Base-by-base conservation (phyloP, 495 filamentous ascomycete species). In the Hypoxylon subgilvum region DNA sequence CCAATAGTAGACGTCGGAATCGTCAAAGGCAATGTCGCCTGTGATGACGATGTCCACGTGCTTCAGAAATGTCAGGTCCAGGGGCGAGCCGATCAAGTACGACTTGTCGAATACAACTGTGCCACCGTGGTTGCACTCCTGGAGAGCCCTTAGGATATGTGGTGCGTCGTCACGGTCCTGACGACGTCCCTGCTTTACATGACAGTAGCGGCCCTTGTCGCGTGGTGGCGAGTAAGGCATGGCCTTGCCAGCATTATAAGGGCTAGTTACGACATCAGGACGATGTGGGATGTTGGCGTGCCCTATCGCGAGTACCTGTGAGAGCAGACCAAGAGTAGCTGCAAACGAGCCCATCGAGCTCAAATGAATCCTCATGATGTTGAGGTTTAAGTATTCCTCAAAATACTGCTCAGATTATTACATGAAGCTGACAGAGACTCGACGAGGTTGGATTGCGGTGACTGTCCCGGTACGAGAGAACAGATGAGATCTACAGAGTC, bases 91-190 rank as follows among this genome's bases (percentile, higher is more conserved):
- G 54, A 89, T 81, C 18, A 76, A 79, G 60, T 88, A 90, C 14
- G 53, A 62, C 36, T 64, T 57, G 16, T 78, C 74, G 58, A 89
- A 88, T 6, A 89, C 76, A 4, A 86, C 82, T 50, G 81, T 82
- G 2, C 85, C 87, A 13, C 86, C 87, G 66, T 86, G 73, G 65
- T 89, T 89, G 70, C 86, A 89, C 18, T 77, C 58, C 30, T 84
- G 74, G 35, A 88, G 65, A 3, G 86, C 84, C 0, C 74, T 63
- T 2, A 88, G 69, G 43, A 90, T 83, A 42, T 79, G 72, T 3
- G 69, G 51, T 8, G 86, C 82, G 52, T 88, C 86, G 50, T 90
- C 86, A 14, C 60, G 60, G 2, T 50, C 17, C 30, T 16, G 7
- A 6, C 23, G 4, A 16, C 21, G 27, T 28, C 47, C 60, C 19